Evolutionary conservation across 2,329 filamentous ascomycete species (phyloP), one percentile per base, ranked within the genome.

Genomic region (Neophaeococcomyces mojaviensis): DNA sequence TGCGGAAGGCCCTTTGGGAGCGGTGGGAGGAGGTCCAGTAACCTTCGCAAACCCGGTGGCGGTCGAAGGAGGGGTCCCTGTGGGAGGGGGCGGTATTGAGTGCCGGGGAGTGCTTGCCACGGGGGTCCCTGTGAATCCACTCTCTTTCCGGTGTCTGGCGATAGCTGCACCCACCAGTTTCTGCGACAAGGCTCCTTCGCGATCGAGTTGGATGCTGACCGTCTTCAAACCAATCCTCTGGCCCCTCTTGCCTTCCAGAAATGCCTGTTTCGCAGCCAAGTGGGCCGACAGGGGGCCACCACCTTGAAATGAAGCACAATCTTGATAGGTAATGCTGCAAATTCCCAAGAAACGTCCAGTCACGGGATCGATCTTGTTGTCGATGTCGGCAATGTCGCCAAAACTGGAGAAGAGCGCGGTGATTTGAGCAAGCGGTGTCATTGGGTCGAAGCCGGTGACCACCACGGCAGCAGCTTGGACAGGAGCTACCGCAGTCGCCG

Each of bases 261-360:
- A 71, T 8, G 92, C 92, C 56, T 79, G 77, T 58, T 85, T 86
- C 7, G 92, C 90, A 33, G 89, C 86, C 49, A 86, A 82, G 33
- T 84, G 79, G 4, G 88, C 92, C 40, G 81, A 76, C 32, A 87
- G 68, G 2, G 76, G 67, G 1, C 68, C 59, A 16, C 55, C 70
- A 58, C 67, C 79, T 59, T 69, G 72, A 55, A 65, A 73, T 54
- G 71, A 69, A 62, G 44, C 68, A 64, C 69, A 79, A 61, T 97
- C 90, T 59, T 84, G 82, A 65, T 94, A 98, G 49, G 84, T 82
- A 61, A 98, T 88, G 13, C 88, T 87, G 54, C 87, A 94, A 61
- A 98, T 89, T 10, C 92, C 92, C 10, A 98, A 76, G 61, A 94
- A 94, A 60, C 87, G 92, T 15, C 92, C 92, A 10, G 89, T 97